Evolutionary conservation across 495 filamentous ascomycete species (phyloP).

Genomic region (Neurospora sp.): DNA sequence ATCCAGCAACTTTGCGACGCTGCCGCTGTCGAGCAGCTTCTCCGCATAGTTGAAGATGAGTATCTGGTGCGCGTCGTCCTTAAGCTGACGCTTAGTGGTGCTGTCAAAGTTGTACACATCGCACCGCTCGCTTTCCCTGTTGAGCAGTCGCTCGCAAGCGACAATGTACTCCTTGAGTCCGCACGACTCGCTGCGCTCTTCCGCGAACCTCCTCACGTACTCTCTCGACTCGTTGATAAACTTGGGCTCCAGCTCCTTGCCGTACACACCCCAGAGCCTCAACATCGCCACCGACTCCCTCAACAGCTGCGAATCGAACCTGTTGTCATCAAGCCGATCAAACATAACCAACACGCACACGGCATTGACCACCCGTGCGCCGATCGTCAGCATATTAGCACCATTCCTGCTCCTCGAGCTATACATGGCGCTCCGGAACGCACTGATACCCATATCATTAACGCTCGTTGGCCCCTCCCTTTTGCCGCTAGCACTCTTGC

Average conservation of each 20-base stretch:
- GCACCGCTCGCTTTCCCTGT: conserved; percentile 60
- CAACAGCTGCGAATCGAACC: conserved; percentile 47
- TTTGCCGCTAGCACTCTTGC: conserved; percentile 27
- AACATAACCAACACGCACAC: conserved; percentile 65
- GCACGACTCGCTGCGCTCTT: conserved; percentile 42
- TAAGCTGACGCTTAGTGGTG: conserved; percentile 67
- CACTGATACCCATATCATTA: conserved; percentile 45
- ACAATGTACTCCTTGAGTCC: conserved; percentile 63
- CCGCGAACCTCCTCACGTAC: conserved; percentile 57
- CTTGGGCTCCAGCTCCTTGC: conserved; percentile 62
- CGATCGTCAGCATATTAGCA: conserved; percentile 28
- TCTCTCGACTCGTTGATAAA: conserved; percentile 56
- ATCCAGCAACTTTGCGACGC: conserved; percentile 59
- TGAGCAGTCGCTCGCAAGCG: conserved; percentile 54
- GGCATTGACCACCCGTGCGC: conserved; percentile 51
- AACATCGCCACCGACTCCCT: conserved; percentile 68
- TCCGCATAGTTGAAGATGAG: conserved; percentile 52
- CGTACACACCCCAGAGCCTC: conserved; percentile 70
- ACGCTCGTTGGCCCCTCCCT: conserved; percentile 20
- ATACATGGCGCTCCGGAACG: conserved; percentile 52
- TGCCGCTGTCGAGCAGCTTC: conserved; percentile 50
- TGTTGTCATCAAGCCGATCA: conserved; percentile 49
- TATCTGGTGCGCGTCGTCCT: conserved; percentile 56
- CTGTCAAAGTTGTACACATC: conserved; percentile 69
- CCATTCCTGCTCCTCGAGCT: conserved; percentile 40